Evolutionary conservation across 148 eudicot genomes (phyloP), one percentile per base, ranked within the genome.

Genomic region (Spergularia marina): DNA sequence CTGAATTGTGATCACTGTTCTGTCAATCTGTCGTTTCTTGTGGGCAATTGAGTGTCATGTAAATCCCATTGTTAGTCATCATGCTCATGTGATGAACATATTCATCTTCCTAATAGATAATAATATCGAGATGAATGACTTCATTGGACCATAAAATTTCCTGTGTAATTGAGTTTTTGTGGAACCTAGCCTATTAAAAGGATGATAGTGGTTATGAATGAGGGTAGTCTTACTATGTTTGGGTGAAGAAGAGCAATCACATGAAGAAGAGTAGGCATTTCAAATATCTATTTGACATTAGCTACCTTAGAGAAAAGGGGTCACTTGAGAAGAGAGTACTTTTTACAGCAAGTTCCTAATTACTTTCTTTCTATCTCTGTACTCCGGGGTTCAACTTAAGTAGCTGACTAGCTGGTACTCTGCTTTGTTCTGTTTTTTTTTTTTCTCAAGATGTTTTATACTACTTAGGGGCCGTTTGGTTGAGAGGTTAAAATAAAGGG

Each of bases 1-100:
- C 1, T 9, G 49, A 44, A 68, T 71, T 69, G 63, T 57, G 55
- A 69, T 74, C 57, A 30, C 53, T 78, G 60, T 75, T 25, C n/a
- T 56, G 56, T 25, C 20, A 30, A n/a, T n/a, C n/a, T n/a, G n/a
- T n/a, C n/a, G n/a, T n/a, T 63, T 40, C 65, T 49, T 25, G n/a
- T 65, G 73, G 34, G 34, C 0, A 21, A 30, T 70, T 39, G 10
- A 51, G 57, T 68, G 36, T 68, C 58, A 23, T 23, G 18, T 53
- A 59, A 20, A 23, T 25, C 40, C 21, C 14, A 60, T 60, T 18
- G 54, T 34, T 64, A 34, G 8, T 34, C 12, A 10, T 34, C 12
- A 5, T 34, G 14, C 39, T 56, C 8, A n/a, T 59, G 3, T 59
- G 1, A 16, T n/a, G 49, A 44, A 44, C 8, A 44, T 44, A 44